Base-by-base conservation (phyloP, 768 basidiomycete genomes). In the Calocybe cyanea region DNA sequence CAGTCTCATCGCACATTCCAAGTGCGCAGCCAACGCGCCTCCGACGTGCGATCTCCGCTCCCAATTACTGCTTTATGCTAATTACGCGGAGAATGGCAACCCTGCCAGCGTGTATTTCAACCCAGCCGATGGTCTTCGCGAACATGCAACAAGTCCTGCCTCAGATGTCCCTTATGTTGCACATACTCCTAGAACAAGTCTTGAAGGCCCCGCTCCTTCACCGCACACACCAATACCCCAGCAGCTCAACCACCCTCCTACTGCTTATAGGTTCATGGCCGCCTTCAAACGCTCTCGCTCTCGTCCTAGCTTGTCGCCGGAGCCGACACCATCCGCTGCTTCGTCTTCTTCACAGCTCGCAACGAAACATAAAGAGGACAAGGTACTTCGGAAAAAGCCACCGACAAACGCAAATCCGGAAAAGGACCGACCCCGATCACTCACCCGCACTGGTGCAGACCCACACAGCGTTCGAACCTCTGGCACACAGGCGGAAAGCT, bases 1-100 rank as follows among this genome's bases (percentile, higher is more conserved):
- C 68, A 92, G 85, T 54, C 77, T 97, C 49, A 88, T 97, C 50
- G 81, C 85, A 19, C 94, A 97, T 62, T 68, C 81, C 18, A 85
- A 84, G 58, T 92, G 91, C 54, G 78, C 81, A 0, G 55, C 64
- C 28, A 80, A 84, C 49, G 85, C 90, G 1, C 81, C 87, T 7
- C 83, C 84, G 4, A 87, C 84, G 2, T 92, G 90, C 56, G 87
- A 92, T 58, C 74, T 91, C 33, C 85, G 87, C 46, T 78, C 86
- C 1, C 87, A 89, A 58, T 74, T 92, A n/a, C 67, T 91, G 36
- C 63, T 81, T 38, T 87, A 87, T 51, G 85, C 86, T 0, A 83
- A 88, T 49, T 87, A 87, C 55, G 85, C 87, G 17, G 84, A 85
- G 63, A 77, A 76, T 49, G 80, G 81, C 9, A 79, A 73, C 52